Base-by-base conservation (phyloP, 2,329 filamentous ascomycete genomes). In the Sphaceloma murrayae region DNA sequence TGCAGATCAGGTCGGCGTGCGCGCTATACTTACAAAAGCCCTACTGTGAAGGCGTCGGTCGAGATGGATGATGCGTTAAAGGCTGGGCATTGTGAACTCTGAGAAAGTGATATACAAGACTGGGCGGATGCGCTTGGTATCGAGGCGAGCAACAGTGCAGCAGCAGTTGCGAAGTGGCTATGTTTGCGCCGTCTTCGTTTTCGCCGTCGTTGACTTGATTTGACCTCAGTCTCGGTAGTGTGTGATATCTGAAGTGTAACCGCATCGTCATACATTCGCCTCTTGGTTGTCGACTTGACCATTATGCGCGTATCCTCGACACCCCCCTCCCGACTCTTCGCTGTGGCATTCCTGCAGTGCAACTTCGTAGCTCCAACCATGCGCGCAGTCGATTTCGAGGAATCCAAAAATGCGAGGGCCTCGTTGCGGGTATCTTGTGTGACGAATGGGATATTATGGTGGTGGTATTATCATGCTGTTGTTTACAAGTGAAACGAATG, bases 51-150 rank as follows among this genome's bases (percentile, higher is more conserved):
- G 32, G 65, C 64, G 57, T 74, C 71, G 24, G 76, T 82, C 22
- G 82, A 85, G 49, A 93, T 70, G 0, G 82, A 86, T 5, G 84
- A 77, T 30, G 72, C 69, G 59, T 74, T 71, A 61, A 87, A 93
- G 2, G 84, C 82, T 34, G 80, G 70, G 62, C 85, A 93, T 45
- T 72, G 64, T 4, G 70, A 79, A 22, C 85, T 89, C 49, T 73
- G 78, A 46, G 74, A 64, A 26, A 93, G 71, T 19, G 85, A 79
- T 54, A 91, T 74, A 60, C 85, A 70, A 59, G 65, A 58, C 54
- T 70, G 67, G n/a, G 61, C 61, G 52, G 56, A 53, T 19, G 56
- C 49, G n/a, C 50, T 45, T 14, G 49, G 51, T 18, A 49, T 34
- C 10, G 32, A 34, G 36, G 31, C 42, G 30, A 45, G 19, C 17